Evolutionary conservation across 1,284 basidiomycete genomes (phyloP), one percentile per base, ranked within the genome.

Genomic region (Pisolithus thermaeus): DNA sequence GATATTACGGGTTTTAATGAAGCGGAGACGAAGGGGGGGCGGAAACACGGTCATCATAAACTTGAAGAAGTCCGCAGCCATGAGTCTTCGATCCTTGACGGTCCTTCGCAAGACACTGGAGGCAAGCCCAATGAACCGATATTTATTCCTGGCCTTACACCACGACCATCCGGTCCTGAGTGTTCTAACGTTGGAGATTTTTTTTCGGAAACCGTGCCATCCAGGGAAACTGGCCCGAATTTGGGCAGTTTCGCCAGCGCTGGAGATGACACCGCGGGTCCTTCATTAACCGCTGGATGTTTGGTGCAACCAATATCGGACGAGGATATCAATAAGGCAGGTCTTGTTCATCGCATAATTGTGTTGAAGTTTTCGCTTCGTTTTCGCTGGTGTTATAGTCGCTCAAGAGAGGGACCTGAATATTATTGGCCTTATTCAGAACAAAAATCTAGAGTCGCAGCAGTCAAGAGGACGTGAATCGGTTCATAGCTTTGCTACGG

Each of bases 371-470:
- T 18, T 39, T 35, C n/a, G 25, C 41, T 20, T 35, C 45, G 38
- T 44, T 28, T 41, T 23, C 25, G 37, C 48, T 42, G 14, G 35
- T 46, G 7, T 8, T 38, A 43, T 46, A 54, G 30, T 53, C 52
- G 23, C 60, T 52, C 16, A 53, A 51, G 35, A 30, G 42, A 52
- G 38, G 16, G 37, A 57, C 40, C 41, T 25, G 12, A 22, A 54
- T 7, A 58, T 53, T 4, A 61, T 66, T 43, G 64, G 70, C 57
- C 63, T 71, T 38, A 70, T 65, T 28, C 43, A 52, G 16, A 59
- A 61, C n/a, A 43, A 48, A 3, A 47, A 58, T 40, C 60, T 66
- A 3, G 46, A 23, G 37, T 52, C 30, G 36, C 50, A 42, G 43
- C 49, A 49, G n/a, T 39, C 9, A 23, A 8, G 14, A 20, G 8